Base-by-base conservation (phyloP, 257 asterid genomes). In the Solanum pinnatisectum region DNA sequence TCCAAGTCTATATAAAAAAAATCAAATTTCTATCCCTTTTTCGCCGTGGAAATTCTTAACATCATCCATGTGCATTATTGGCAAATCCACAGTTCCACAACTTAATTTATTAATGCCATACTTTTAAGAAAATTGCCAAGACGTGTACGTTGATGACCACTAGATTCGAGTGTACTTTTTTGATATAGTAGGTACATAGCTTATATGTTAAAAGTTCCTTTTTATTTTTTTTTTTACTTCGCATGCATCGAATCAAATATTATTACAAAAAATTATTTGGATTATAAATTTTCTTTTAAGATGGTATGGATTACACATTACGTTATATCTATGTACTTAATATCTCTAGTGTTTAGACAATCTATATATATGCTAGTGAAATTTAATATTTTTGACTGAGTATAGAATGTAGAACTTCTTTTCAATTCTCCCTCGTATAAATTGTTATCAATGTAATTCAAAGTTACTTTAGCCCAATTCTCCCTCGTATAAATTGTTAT, bases 161-260 rank as follows among this genome's bases (percentile, higher is more conserved):
- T 25, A 30, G 39, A 27, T 68, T 14, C 39, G 71, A 23, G 36
- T 27, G 18, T 27, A 68, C 76, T 30, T 68, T 63, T 63, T 68
- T 68, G 37, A 68, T 68, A 68, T 27, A 39, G 22, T 68, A 68
- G 76, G 10, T 3, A 68, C 2, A 6, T 74, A 20, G 49, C 18
- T 74, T 74, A 74, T 36, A 2, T 8, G 14, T 33, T 18, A 18
- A 72, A 72, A 72, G 42, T 16, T 4, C 18, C 2, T 20, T 10
- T 0, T 16, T 49, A 2, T 73, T 0, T 52, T 6, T 5, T 44
- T 46, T 46, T 13, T 11, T 12, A 72, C 22, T 33, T 14, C 3
- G 35, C 22, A 72, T 18, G 36, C 23, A 72, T 33, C 81, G 94
- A 86, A 78, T 96, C 96, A 36, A 89, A 72, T 72, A 8, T 72